These are phyloP conservation scores for Juncus inflexus DNA, from an alignment of 176 grass and related monocot genomes.

Conservation along the genomic window DNA sequence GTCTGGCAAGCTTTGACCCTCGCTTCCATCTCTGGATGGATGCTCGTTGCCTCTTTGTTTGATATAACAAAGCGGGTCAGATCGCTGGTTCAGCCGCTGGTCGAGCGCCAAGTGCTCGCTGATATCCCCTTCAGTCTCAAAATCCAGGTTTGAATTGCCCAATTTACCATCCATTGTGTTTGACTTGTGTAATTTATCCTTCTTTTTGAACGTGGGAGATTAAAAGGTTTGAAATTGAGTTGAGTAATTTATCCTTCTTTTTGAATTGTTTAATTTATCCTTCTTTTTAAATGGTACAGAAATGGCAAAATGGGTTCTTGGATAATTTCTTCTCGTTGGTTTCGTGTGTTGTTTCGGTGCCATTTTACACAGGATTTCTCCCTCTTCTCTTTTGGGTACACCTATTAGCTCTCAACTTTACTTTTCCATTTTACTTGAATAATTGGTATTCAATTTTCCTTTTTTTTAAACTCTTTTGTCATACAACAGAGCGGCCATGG, in stretches of 20 bases:
- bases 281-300: conserved; percentile 44
- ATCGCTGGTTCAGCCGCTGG: conserved; percentile 59
- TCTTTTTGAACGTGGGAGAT: background rate
- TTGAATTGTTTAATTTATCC: conserved; percentile 16
- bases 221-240: background rate
- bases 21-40: conserved; percentile 58
- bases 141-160: conserved; percentile 54
- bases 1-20: conserved; percentile 75
- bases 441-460: background rate
- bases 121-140: conserved; percentile 55
- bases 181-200: background rate
- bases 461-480: background rate
- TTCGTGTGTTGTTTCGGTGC: conserved; percentile 85
- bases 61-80: conserved; percentile 66
- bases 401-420: background rate
- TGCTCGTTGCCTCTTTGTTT: conserved; percentile 64
- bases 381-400: conserved; percentile 95
- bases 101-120: conserved; percentile 53
- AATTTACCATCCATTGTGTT: conserved; percentile 4
- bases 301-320: conserved; percentile 48
- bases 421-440: conserved; percentile 8
- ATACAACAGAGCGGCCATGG: conserved; percentile 65
- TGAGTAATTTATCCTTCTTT: background rate
- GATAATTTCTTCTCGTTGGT: conserved; percentile 82
- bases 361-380: conserved; percentile 96